Conservation (phyloP, 1,139 yeast species). For the Candida neerlandica region DNA sequence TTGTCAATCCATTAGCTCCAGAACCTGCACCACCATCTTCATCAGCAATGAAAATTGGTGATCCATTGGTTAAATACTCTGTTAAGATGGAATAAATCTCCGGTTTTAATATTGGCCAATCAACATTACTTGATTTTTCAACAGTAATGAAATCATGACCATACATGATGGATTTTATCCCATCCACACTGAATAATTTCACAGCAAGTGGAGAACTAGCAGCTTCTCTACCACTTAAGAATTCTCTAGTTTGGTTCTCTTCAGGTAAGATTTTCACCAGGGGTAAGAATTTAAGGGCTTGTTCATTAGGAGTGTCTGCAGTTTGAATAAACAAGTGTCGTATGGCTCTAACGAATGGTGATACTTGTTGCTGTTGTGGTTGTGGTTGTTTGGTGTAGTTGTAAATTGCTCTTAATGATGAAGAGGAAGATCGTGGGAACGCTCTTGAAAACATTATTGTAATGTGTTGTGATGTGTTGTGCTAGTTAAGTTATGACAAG, state of each 20-base stretch:
- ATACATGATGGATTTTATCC: conserved; percentile 53
- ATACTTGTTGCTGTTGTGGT: not conserved
- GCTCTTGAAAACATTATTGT: conserved; percentile 1
- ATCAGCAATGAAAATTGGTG: conserved; percentile 51
- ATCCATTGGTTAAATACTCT: conserved; percentile 80
- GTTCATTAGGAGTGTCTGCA: conserved; percentile 49
- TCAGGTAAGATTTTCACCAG: conserved; percentile 35
- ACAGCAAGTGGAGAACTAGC: conserved; percentile 58
- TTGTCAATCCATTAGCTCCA: conserved; percentile 20
- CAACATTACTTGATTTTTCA: conserved; percentile 58
- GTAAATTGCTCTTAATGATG: not conserved
- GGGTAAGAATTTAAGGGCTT: conserved; percentile 50
- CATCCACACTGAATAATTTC: conserved; percentile 53
- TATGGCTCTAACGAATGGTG: not conserved
- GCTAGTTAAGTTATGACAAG: not conserved
- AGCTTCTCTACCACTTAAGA: conserved; percentile 57
- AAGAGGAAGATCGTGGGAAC: not conserved
- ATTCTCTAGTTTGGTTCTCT: conserved; percentile 54
- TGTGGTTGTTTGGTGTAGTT: not conserved
- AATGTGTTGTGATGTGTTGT: too few relatives aligned
- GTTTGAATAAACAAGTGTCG: conserved; percentile 43
- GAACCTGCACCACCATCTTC: conserved; percentile 24
- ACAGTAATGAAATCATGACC: conserved; percentile 78
- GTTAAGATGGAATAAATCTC: conserved; percentile 85
- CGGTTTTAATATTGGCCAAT: conserved; percentile 85